Evolutionary conservation across 2,329 filamentous ascomycete species (phyloP), one percentile per base, ranked within the genome.

Genomic region (Scedosporium dehoogii): DNA sequence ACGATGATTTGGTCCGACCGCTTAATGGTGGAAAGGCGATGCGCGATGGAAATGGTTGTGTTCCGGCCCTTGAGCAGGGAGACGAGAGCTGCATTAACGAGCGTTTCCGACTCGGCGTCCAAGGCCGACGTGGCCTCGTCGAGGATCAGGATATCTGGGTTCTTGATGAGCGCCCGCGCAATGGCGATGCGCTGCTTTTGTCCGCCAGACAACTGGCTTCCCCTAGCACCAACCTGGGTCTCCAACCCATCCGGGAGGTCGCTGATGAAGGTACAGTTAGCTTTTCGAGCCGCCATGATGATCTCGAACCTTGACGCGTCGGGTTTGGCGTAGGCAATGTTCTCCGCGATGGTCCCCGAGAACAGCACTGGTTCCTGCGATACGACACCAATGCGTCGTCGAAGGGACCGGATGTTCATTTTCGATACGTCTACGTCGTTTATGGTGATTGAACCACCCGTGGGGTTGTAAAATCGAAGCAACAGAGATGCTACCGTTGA

Each of bases 161-260:
- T 85, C 75, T 97, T 97, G 68, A 99, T 86, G 29, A 99, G 81
- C 12, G 94, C 94, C 62, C 96, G 86, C 4, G 94, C 94, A 73
- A 99, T 99, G 44, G 94, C 94, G 69, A 99, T 97, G 66, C 94
- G 88, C 74, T 99, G 94, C 77, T 97, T 97, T 75, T 99, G 94
- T 0, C 94, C 94, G 60, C 94, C 94, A 7, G 92, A 97, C 0
- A 99, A 82, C 74, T 97, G 93, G 1, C 93, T 92, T 41, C 94
- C 94, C 66, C 94, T 85, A 16, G 93, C 89, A 61, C 96, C 96
- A 33, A 96, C 94, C 66, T 90, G 89, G 0, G 94, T 99, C 71
- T 99, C 93, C 6, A 99, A 83, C 4, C 94, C 94, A 63, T 97
- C 92, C 29, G 94, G 94, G 68, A 99, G 96, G 73, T 99, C 94